Percentiles rank a stretch among this genome's conserved stretches.
Conservation (phyloP, 176 grass and related monocot genomes). For the Triticum dicoccoides region DNA sequence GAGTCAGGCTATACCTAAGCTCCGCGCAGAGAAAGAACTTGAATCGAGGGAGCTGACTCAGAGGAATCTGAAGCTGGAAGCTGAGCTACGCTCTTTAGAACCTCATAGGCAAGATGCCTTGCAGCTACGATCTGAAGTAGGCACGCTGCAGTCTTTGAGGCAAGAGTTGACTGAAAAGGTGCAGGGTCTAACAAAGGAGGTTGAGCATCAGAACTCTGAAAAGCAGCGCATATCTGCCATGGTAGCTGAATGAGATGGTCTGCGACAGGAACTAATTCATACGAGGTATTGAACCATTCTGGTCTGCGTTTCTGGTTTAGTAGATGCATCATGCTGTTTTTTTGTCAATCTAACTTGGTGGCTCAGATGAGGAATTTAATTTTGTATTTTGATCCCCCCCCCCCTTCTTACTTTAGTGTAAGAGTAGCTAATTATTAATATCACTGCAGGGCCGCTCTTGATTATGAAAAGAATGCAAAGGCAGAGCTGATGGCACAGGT, state of each 20-base stretch:
- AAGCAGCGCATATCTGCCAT: conserved; percentile 46
- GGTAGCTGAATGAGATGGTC: conserved; percentile 46
- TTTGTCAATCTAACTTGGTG: background rate
- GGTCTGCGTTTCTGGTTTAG: background rate
- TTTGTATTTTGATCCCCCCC: background rate
- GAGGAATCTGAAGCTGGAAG: conserved; percentile 60
- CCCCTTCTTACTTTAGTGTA: background rate
- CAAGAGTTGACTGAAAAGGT: conserved; percentile 59
- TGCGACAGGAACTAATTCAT: conserved; percentile 40
- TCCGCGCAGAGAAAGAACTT: conserved; percentile 64
- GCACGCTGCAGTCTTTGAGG: conserved; percentile 36
- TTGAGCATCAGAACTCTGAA: conserved; percentile 46
- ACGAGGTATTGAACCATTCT: conserved; percentile 44
- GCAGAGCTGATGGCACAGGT: conserved; percentile 42
- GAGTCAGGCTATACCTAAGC: conserved; percentile 56
- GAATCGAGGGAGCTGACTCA: conserved; percentile 58
- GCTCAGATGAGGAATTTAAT: conserved; percentile 15
- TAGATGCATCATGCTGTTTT: background rate
- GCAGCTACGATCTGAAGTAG: conserved; percentile 57
- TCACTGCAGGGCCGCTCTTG: conserved; percentile 32
- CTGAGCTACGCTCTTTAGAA: conserved; percentile 55
- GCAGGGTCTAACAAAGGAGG: conserved; percentile 49
- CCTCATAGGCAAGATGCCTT: conserved; percentile 46
- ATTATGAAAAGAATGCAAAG: conserved; percentile 52
- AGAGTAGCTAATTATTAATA: conserved; percentile 26